phyloP scores from a whole-genome alignment of 1,284 basidiomycete genomes.

The Phenoliferia sp. region DNA sequence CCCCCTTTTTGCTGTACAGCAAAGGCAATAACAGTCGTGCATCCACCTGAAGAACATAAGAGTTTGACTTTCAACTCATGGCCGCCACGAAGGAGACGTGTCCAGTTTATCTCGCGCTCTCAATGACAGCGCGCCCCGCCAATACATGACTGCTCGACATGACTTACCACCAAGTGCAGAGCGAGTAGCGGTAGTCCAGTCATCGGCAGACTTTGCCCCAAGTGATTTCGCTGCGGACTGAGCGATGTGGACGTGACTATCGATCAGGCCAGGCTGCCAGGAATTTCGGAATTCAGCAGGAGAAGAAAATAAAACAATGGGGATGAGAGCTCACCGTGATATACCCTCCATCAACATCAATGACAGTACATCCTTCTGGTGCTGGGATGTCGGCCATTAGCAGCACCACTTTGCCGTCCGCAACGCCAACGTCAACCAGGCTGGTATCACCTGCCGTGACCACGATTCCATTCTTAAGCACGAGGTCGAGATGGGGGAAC shows the following conservation, averaged over 20 bases:
- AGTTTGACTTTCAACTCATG: too few relatives aligned
- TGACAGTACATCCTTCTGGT: slow-evolving; percentile 25
- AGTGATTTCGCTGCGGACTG: slow-evolving; percentile 22
- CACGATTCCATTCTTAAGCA: slow-evolving; percentile 18
- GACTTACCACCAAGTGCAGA: slow-evolving; percentile 30
- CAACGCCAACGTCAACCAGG: slow-evolving; percentile 34
- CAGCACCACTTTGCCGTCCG: slow-evolving; percentile 32
- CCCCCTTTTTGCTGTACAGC: slow-evolving; percentile 31
- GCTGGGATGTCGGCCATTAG: slow-evolving; percentile 22
- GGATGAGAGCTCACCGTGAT: slow-evolving; percentile 29
- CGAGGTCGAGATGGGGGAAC: too few relatives aligned
- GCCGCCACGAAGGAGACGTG: too few relatives aligned
- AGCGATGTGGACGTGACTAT: slow-evolving; percentile 36
- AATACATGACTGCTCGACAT: too few relatives aligned
- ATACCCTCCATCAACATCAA: slow-evolving; percentile 36
- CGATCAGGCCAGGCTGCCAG: slow-evolving; percentile 33
- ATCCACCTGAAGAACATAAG: slow-evolving; percentile 18
- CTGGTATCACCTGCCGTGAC: slow-evolving; percentile 25
- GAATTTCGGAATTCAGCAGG: neutral
- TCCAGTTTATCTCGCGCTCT: too few relatives aligned
- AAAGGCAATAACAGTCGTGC: slow-evolving; percentile 36
- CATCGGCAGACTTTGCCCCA: slow-evolving; percentile 31
- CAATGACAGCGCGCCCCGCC: too few relatives aligned
- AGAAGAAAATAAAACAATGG: too few relatives aligned
- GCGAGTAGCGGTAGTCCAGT: slow-evolving; percentile 33